Percentiles rank a stretch among this genome's conserved stretches.
Evolutionary conservation across 139 green algal species (phyloP).

Genomic region (Deuterostichococcus epilithicus): DNA sequence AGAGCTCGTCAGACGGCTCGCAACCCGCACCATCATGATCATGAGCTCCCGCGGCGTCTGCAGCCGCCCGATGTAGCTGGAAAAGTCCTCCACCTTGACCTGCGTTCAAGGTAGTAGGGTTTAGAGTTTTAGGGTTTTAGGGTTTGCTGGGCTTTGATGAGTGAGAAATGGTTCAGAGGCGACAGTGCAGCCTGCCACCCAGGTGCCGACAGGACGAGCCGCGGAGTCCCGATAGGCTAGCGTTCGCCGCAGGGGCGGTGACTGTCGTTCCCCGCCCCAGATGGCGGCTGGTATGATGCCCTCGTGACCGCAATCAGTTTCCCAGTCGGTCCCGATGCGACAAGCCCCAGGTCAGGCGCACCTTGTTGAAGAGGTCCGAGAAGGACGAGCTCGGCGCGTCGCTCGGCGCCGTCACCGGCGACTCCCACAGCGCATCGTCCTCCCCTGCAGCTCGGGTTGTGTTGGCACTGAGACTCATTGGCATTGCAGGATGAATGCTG

Average conservation of each 20-base stretch:
- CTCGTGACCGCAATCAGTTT: too few species aligned
- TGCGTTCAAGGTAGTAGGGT: too few species aligned
- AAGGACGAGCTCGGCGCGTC: constrained; percentile 44
- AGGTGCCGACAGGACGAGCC: too few species aligned
- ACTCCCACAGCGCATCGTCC: not conserved
- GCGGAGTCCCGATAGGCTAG: too few species aligned
- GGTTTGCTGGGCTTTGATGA: not conserved
- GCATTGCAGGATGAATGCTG: too few species aligned
- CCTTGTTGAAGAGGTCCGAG: constrained; percentile 81
- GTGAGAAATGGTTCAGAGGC: not conserved
- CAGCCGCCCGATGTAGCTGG: constrained; percentile 74
- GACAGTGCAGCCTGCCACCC: not conserved
- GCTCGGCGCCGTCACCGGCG: too few species aligned
- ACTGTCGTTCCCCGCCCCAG: too few species aligned
- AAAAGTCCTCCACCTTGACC: constrained; percentile 81
- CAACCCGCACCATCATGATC: constrained; percentile 75
- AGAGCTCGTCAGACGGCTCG: not conserved
- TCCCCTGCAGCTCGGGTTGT: not conserved
- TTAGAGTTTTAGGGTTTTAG: too few species aligned
- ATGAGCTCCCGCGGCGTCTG: constrained; percentile 84
- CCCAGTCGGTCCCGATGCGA: too few species aligned
- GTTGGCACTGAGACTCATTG: not conserved
- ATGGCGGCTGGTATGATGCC: too few species aligned
- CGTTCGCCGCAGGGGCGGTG: too few species aligned
- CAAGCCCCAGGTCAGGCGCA: too few species aligned